phyloP scores from a whole-genome alignment of 805 yeast species.

The Kodamaea neixiangensis region DNA sequence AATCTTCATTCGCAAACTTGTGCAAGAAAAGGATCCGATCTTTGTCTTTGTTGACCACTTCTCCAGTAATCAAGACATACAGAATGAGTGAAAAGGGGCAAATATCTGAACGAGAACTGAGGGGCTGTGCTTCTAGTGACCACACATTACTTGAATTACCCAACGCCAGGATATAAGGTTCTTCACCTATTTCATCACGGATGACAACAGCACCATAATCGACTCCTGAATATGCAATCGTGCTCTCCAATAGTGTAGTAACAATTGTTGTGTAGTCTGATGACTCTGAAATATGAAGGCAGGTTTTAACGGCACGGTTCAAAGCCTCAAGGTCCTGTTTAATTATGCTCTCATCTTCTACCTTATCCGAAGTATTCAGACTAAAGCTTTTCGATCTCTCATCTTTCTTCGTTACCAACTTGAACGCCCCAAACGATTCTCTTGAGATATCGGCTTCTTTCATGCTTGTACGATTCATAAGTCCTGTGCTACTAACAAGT shows the following conservation, averaged over 20 bases:
- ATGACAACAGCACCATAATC: slow-evolving; percentile 34
- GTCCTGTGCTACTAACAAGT: slow-evolving; percentile 12
- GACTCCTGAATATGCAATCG: slow-evolving; percentile 37
- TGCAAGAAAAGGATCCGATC: slow-evolving; percentile 35
- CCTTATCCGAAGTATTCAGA: not conserved
- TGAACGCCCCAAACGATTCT: not conserved
- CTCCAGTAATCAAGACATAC: slow-evolving; percentile 40
- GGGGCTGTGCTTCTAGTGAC: slow-evolving; percentile 32
- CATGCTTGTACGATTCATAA: not conserved
- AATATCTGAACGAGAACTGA: slow-evolving; percentile 40
- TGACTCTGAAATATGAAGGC: slow-evolving; percentile 52
- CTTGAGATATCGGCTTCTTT: not conserved
- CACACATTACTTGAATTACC: slow-evolving; percentile 28
- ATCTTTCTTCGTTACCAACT: not conserved
- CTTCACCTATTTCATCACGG: slow-evolving; percentile 17
- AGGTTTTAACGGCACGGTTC: slow-evolving; percentile 44
- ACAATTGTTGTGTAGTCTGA: slow-evolving; percentile 39
- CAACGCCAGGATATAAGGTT: slow-evolving; percentile 29
- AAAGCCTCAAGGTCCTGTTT: slow-evolving; percentile 1
- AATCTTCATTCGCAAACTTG: slow-evolving; percentile 40
- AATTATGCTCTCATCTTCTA: not conserved
- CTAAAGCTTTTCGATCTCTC: not conserved
- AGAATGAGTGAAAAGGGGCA: slow-evolving; percentile 44
- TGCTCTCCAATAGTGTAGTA: slow-evolving; percentile 38
- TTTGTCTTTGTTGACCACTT: slow-evolving; percentile 35